phyloP scores from a whole-genome alignment of 139 green algal genomes.

The Diplosphaera chodatii region DNA sequence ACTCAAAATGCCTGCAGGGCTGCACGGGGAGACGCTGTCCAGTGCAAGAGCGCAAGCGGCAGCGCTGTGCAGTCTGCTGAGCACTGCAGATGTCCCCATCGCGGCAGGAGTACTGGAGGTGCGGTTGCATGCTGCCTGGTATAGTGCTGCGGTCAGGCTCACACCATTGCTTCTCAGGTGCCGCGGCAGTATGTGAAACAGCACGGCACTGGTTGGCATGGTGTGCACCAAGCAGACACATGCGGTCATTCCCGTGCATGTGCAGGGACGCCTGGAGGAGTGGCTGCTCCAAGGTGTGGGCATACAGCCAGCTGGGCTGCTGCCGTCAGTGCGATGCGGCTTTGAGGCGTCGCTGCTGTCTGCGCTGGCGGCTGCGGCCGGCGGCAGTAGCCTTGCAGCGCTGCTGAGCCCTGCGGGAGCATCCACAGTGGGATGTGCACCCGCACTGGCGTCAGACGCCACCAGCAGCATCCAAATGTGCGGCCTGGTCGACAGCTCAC shows the following conservation, averaged over 20 bases:
- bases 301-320: constrained; percentile 29
- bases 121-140: no score
- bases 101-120: constrained; percentile 37
- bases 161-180: no score
- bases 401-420: no score
- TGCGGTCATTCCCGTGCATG: no score
- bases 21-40: constrained; percentile 71
- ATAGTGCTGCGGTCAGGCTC: no score
- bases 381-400: constrained; percentile 4
- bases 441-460: no score
- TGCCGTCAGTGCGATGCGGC: constrained; percentile 58
- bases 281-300: constrained; percentile 52
- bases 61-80: constrained; percentile 32
- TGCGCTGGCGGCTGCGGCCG: constrained; percentile 39
- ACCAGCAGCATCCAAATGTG: constrained; percentile 20
- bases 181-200: no score
- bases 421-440: no score
- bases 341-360: constrained; percentile 71
- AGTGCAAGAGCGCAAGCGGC: constrained; percentile 58
- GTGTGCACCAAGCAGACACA: no score
- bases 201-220: no score
- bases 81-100: constrained; percentile 16
- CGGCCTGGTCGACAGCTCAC: constrained; percentile 34
- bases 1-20: no score
- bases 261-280: constrained; percentile 27